These are phyloP conservation scores for Backusella sp. DNA, from an alignment of 192 early-diverging fungal genomes.

Conservation along the genomic window DNA sequence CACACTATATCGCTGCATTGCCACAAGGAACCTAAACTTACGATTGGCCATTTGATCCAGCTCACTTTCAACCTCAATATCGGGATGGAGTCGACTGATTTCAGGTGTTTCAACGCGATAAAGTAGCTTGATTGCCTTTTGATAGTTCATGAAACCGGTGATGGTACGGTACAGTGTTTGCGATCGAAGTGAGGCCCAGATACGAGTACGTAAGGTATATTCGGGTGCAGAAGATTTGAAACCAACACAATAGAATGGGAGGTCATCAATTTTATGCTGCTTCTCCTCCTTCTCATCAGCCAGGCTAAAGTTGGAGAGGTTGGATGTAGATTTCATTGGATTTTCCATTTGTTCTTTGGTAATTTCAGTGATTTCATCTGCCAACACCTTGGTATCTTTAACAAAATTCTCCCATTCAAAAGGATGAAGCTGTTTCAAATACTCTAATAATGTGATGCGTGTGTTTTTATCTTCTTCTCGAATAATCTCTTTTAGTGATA, in stretches of 20 bases:
- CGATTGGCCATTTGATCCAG: constrained; percentile 64
- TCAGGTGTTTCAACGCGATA: constrained; percentile 82
- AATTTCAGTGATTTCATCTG: constrained; percentile 54
- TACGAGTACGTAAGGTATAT: constrained; percentile 82
- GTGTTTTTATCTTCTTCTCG: constrained; percentile 79
- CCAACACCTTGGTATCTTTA: constrained; percentile 78
- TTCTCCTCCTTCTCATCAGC: constrained; percentile 20
- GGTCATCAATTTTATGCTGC: constrained; percentile 64
- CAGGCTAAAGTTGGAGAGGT: not conserved
- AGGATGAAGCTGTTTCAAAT: constrained; percentile 73
- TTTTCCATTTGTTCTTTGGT: not conserved
- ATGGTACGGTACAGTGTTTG: constrained; percentile 87
- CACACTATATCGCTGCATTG: constrained; percentile 80
- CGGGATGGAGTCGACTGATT: not conserved
- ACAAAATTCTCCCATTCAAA: constrained; percentile 93
- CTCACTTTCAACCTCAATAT: constrained; percentile 67
- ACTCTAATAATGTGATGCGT: constrained; percentile 78
- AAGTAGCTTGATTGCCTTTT: constrained; percentile 79
- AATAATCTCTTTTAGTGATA: constrained; percentile 82
- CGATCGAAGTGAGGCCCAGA: constrained; percentile 86
- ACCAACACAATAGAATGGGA: constrained; percentile 77
- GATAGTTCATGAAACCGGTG: constrained; percentile 87
- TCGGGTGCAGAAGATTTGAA: constrained; percentile 81
- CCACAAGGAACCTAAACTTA: constrained; percentile 82
- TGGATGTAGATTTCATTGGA: not conserved